These are phyloP conservation scores for Nicotiana knightiana DNA, from an alignment of 257 asterid genomes.

Conservation along the genomic window DNA sequence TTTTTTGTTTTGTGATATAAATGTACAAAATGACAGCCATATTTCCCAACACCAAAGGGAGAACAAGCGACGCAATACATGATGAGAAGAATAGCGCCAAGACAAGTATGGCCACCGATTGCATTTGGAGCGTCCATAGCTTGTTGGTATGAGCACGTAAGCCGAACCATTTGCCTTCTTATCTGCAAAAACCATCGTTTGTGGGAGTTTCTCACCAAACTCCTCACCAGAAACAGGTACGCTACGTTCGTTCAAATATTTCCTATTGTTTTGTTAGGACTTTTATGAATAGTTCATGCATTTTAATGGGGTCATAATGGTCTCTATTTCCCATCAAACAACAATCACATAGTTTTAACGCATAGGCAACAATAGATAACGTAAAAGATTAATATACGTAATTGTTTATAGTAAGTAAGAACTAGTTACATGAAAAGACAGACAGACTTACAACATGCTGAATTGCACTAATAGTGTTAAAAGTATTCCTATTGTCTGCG, in stretches of 20 bases:
- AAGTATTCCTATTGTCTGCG: no score
- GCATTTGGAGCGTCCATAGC: conserved; percentile 86
- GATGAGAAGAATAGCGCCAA: conserved; percentile 85
- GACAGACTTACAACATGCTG: no score
- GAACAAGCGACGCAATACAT: conserved; percentile 70
- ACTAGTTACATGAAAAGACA: no score
- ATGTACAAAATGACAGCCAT: conserved; percentile 53
- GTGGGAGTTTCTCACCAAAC: conserved; percentile 80
- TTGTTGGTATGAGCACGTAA: conserved; percentile 92
- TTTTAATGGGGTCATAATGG: no score
- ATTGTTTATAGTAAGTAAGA: no score
- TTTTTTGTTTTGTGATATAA: background rate
- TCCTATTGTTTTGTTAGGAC: background rate
- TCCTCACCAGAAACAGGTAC: conserved; percentile 79
- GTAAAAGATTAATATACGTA: no score
- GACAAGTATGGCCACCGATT: conserved; percentile 80
- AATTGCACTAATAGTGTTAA: no score
- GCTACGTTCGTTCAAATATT: background rate
- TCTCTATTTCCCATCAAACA: no score
- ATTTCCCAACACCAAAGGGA: conserved; percentile 80
- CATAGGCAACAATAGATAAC: no score
- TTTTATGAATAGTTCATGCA: no score
- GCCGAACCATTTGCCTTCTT: conserved; percentile 73
- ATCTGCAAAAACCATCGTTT: conserved; percentile 85
- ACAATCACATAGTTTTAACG: no score